These are phyloP conservation scores for Wallacemonas sp. DNA, from an alignment of 208 protist species.

Conservation along the genomic window DNA sequence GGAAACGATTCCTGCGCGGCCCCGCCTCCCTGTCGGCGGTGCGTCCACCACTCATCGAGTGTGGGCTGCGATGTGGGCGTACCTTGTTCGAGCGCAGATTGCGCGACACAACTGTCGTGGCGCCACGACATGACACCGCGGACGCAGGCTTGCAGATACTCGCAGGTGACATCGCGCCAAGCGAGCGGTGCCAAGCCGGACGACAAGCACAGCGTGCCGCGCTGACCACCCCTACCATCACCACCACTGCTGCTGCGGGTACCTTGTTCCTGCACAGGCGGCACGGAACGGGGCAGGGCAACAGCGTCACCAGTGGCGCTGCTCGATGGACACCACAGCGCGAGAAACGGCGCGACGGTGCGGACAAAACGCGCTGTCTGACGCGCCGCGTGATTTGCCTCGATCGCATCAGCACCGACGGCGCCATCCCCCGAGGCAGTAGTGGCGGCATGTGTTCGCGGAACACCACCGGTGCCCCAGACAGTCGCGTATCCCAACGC, in stretches of 20 bases:
- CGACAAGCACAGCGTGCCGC: neutral
- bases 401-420: neutral
- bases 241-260: no score
- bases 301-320: neutral
- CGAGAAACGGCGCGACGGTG: constrained; percentile 28
- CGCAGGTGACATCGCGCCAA: constrained; percentile 7
- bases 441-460: neutral
- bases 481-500: neutral
- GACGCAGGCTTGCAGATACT: constrained; percentile 1
- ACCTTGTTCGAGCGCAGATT: neutral
- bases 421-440: neutral
- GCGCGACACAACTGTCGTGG: neutral
- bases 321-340: constrained; percentile 12
- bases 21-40: neutral
- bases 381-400: no score
- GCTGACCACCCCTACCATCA: no score
- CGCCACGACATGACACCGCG: neutral
- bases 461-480: no score
- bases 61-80: neutral
- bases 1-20: no score
- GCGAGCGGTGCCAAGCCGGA: neutral
- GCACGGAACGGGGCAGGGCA: neutral
- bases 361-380: constrained; percentile 2
- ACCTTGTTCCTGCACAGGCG: no score
- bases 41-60: no score